A percentile compares a stretch with the other conserved stretches of the same genome.
Evolutionary conservation across 202 grass and related monocot genomes (phyloP).

Genomic region (Setaria italica): DNA sequence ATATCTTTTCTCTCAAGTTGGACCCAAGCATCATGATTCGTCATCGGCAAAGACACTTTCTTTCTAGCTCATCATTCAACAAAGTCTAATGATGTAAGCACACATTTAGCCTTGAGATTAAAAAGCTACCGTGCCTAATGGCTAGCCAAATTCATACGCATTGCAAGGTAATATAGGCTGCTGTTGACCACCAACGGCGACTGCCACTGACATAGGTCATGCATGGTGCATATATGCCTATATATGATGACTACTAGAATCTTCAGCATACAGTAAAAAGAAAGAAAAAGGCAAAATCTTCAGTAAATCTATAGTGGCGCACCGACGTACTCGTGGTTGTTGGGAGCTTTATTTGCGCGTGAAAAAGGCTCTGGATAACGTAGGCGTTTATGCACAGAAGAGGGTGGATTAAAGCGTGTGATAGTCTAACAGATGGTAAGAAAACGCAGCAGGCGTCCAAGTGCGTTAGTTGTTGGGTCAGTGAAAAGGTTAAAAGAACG

Average conservation of each 20-base stretch:
- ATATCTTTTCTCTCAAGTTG: background rate
- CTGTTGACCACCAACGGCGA: background rate
- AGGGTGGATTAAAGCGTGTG: background rate
- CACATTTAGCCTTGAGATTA: background rate
- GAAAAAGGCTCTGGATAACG: background rate
- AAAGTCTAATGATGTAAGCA: background rate
- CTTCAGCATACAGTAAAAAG: background rate
- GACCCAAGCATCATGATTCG: background rate
- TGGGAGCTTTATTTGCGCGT: background rate
- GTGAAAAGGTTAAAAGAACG: background rate
- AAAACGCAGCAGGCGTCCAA: background rate
- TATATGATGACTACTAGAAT: background rate
- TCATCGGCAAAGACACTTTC: background rate
- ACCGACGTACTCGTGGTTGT: background rate
- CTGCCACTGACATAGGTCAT: background rate
- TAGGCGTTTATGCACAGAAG: background rate
- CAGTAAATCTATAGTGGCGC: background rate
- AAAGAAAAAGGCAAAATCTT: background rate
- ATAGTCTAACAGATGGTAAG: background rate
- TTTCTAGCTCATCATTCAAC: background rate
- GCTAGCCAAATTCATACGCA: background rate
- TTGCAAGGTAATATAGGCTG: background rate
- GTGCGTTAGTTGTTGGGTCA: conserved; percentile 9
- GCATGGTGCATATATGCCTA: too few species aligned
- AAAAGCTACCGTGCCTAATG: background rate